These are phyloP conservation scores for Pseudogymnoascus sp. DNA, from an alignment of 2,329 filamentous ascomycete species.

Conservation along the genomic window DNA sequence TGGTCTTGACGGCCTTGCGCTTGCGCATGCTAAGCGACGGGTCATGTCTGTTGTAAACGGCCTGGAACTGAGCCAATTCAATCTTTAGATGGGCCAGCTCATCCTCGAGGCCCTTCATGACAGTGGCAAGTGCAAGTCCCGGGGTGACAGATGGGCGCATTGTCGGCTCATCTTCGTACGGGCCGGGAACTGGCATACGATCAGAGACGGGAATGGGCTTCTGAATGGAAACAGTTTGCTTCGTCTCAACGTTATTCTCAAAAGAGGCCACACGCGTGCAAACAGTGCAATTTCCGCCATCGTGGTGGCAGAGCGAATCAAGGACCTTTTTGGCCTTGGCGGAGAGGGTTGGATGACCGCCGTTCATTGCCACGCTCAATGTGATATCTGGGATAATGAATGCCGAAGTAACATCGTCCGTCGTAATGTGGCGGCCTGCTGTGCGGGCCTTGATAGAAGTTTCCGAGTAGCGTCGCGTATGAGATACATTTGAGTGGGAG, in stretches of 20 bases:
- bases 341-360: constrained; percentile 41
- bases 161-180: constrained; percentile 46
- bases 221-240: constrained; percentile 52
- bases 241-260: constrained; percentile 31
- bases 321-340: constrained; percentile 46
- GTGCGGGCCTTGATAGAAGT: constrained; percentile 28
- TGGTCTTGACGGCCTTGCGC: constrained; percentile 52
- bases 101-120: constrained; percentile 75
- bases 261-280: constrained; percentile 47
- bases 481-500: constrained; percentile 12
- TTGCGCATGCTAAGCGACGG: constrained; percentile 58
- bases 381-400: constrained; percentile 54
- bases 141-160: constrained; percentile 45
- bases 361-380: constrained; percentile 34
- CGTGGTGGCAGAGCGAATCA: constrained; percentile 47
- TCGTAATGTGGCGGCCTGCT: constrained; percentile 26
- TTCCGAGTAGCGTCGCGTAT: constrained; percentile 20
- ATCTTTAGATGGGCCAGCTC: constrained; percentile 72
- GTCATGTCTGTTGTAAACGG: constrained; percentile 59
- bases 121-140: constrained; percentile 55
- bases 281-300: constrained; percentile 49
- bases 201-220: constrained; percentile 62
- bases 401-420: constrained; percentile 52
- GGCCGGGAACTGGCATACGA: constrained; percentile 39
- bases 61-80: constrained; percentile 55